Conservation (phyloP, 1,284 basidiomycete species). For the Ceratorhiza oryzae-sativae region DNA sequence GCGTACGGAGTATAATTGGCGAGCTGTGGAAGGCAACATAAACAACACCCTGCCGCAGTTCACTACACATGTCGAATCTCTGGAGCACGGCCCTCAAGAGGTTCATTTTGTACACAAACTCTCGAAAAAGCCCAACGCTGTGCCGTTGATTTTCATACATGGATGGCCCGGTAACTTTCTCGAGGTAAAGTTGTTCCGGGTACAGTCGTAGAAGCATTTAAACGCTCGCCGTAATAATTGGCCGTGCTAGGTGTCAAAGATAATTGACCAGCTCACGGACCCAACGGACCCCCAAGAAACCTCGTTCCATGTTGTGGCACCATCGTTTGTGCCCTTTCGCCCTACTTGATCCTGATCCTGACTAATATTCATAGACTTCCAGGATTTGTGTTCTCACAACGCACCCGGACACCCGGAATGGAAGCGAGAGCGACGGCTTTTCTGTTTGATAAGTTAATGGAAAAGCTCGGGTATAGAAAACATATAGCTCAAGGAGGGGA, state of each 20-base stretch:
- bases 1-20: constrained; percentile 40
- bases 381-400: constrained; percentile 43
- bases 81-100: constrained; percentile 18
- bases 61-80: constrained; percentile 36
- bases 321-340: constrained; percentile 39
- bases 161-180: constrained; percentile 44
- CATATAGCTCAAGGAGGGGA: constrained; percentile 45
- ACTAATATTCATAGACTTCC: constrained; percentile 39
- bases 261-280: constrained; percentile 42
- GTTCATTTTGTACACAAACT: constrained; percentile 41
- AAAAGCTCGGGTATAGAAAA: constrained; percentile 42
- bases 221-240: too few species aligned
- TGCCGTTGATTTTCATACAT: constrained; percentile 39
- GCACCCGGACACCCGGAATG: constrained; percentile 41
- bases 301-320: constrained; percentile 43
- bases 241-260: constrained; percentile 40
- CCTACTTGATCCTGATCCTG: not conserved
- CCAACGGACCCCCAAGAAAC: constrained; percentile 42
- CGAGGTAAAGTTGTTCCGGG: constrained; percentile 31
- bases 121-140: constrained; percentile 38
- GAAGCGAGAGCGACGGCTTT: constrained; percentile 39
- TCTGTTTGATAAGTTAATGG: constrained; percentile 44
- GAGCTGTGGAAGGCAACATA: constrained; percentile 27
- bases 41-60: constrained; percentile 42
- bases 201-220: not conserved